Base-by-base conservation (phyloP, 768 basidiomycete genomes). In the Suillus subaureus region DNA sequence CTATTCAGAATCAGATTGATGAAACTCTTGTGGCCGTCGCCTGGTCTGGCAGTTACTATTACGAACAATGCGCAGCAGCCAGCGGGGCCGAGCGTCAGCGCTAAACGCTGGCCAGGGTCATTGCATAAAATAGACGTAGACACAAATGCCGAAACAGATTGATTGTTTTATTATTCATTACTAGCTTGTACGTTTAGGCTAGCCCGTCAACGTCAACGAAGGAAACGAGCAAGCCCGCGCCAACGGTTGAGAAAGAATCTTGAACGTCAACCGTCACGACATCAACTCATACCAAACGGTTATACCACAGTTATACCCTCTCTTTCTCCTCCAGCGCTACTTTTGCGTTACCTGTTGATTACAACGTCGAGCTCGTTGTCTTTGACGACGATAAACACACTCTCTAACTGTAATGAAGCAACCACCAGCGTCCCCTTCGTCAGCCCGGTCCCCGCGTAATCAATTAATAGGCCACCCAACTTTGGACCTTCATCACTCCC, bases 381-480 rank as follows among this genome's bases (percentile, higher is more conserved):
- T 42, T 54, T 54, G 67, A 68, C 67, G 35, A 49, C 51, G 33
- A 54, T 33, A 18, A 35, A 35, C 52, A 31, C 45, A 33, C 35
- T 61, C 28, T 40, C 40, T 63, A 64, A 16, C 15, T 8, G 52
- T 65, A 51, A 77, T 77, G 84, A 81, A 79, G 79, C 28, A 54
- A 31, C 52, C 8, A 28, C 73, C 78, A 64, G 68, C 75, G 55
- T 70, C 74, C 58, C 68, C 76, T 49, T 67, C 73, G 33, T 76
- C 77, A 70, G 18, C 54, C 21, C 82, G 83, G 83, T 69, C 78
- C 61, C 73, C 79, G 68, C 76, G 79, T 77, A 77, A 71, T 70
- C 77, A 77, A 69, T 33, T 66, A 54, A 54, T 54, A n/a, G 67
- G 75, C 49, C 77, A 79, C 64, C 72, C 78, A 67, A 75, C 79